Evolutionary conservation across 148 eudicot genomes (phyloP), one percentile per base, ranked within the genome.

Genomic region (Amaranthus palmeri): DNA sequence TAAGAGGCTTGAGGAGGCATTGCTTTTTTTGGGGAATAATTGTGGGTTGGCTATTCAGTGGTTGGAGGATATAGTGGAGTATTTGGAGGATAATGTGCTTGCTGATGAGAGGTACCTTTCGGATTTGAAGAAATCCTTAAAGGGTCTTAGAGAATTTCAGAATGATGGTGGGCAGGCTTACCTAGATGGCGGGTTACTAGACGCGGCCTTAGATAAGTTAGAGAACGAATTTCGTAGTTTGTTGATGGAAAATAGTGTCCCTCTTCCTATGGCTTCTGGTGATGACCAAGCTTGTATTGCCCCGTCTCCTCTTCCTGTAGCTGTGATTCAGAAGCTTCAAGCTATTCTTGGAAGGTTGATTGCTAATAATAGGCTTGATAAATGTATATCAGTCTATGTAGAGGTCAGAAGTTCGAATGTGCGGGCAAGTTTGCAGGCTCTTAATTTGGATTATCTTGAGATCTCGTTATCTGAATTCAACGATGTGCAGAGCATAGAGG

Each of bases 1-100:
- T 9, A 88, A 90, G 75, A 82, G 90, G 41, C 90, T 90, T 3
- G 85, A 88, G 71, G 96, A 90, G 81, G 96, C 96, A 0, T 74
- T 88, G 76, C 73, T 79, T 77, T 90, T 90, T 77, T 68, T 90
- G 40, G 87, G 85, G 52, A 88, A 88, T 72, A 90, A 90, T 74
- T 86, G 92, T 81, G 96, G 90, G 75, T 82, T 90, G 81, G 96
- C 96, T 8, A 85, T 90, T 77, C 92, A 90, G 51, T 90, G 96
- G 96, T 80, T 90, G 83, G 92, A 84, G 69, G 96, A 90, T 79
- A 90, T 90, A 56, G 92, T 90, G 11, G 92, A 90, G 77, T 90
- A 88, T 78, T 77, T 90, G 81, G 88, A 90, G 69, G 96, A 90
- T 76, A 83, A 90, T 76, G 79, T 77, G 25, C 83, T 90, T 42